Evolutionary conservation across 129 eudicot genomes (phyloP).

Genomic region (Arctium minus): DNA sequence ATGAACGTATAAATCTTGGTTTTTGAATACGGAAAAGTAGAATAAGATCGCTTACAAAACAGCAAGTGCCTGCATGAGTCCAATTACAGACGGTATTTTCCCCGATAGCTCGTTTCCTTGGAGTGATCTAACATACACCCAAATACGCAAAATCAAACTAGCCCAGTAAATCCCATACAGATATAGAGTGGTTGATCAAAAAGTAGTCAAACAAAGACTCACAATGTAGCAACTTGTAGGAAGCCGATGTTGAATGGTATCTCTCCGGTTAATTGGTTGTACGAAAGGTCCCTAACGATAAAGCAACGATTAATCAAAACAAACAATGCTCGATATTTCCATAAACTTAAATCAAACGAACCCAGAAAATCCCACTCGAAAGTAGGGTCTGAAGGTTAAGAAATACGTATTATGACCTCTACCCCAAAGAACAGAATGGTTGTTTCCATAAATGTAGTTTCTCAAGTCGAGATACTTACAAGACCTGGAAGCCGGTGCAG

Average conservation of each 20-base stretch:
- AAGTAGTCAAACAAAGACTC: constrained; percentile 27
- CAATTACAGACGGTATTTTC: constrained; percentile 85
- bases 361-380: neutral
- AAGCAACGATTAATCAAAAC: neutral
- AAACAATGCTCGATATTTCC: neutral
- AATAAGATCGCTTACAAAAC: constrained; percentile 64
- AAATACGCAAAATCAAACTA: neutral
- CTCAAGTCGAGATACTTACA: constrained; percentile 53
- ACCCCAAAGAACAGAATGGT: neutral
- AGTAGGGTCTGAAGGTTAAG: neutral
- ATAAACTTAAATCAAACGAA: neutral
- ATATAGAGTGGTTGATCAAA: neutral
- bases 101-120: constrained; percentile 87
- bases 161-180: neutral
- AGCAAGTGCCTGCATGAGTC: constrained; percentile 98
- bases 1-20: neutral
- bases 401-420: neutral
- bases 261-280: constrained; percentile 69
- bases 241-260: constrained; percentile 94
- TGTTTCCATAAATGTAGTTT: neutral
- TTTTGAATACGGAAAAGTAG: neutral
- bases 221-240: constrained; percentile 98
- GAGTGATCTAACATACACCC: constrained; percentile 50
- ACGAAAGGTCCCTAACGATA: constrained; percentile 78
- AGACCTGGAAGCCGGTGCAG: constrained; percentile 95